Base-by-base conservation (phyloP, 139 green algal genomes). In the Diplosphaera chodatii region DNA sequence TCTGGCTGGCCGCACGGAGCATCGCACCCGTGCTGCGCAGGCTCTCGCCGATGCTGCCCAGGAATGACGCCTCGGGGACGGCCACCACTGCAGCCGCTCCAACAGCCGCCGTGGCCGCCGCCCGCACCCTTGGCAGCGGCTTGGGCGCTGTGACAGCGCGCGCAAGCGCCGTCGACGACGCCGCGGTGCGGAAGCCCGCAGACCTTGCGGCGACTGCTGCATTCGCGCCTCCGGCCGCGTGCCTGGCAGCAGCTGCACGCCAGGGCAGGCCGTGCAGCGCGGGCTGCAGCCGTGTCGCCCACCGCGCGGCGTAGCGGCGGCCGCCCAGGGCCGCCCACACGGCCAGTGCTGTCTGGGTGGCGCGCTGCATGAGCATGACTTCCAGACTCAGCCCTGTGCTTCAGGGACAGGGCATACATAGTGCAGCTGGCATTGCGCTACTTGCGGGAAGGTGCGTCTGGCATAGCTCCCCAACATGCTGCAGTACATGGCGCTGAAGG, bases 271-370 rank as follows among this genome's bases (percentile, higher is more conserved):
- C 37, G 8, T 48, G 37, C 8, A 48, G 37, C 10, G 37, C 37
- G 6, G 37, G 37, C 37, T 48, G 37, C 48, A 59, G 48, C 48
- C 48, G 48, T 18, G 18, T n/a, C 10, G 48, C 48, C 16, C 22
- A 4, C 16, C 48, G 48, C 10, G 18, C 18, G 16, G 48, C 48
- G 18, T 59, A 59, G 16, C 48, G 48, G 16, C 48, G 55, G 40
- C 71, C 71, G 62, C 63, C 64, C 22, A 76, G 22, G 4, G 62
- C 21, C 25, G 64, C 40, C 32, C 28, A 34, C 40, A 48, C 64
- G 27, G 65, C 72, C 13, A 77, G 31, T 13, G 65, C 59, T 21
- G 72, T 66, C 66, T 77, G 65, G 27, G 64, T 40, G 18, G 55
- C 41, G 31, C 41, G 41, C 33, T 68, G 62, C 32, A 77, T n/a